Conservation (phyloP, 495 filamentous ascomycete genomes). For the Talaromyces thailandensis region DNA sequence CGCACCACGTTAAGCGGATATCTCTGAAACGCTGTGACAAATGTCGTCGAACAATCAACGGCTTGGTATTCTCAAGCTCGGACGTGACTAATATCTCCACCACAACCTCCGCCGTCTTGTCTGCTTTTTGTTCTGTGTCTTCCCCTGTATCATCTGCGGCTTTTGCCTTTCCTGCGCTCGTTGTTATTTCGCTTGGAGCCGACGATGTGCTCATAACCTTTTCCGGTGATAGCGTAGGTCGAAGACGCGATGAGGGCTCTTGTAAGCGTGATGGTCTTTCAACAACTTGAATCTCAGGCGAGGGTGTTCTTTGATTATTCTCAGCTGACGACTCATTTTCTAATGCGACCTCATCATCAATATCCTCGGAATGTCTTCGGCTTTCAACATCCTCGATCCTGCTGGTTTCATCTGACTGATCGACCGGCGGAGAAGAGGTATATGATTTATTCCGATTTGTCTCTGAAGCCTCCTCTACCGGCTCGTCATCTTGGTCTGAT, state of each 20-base stretch:
- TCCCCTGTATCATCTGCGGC: not conserved
- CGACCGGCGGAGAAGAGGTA: not conserved
- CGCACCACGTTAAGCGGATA: conserved; percentile 59
- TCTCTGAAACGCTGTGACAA: conserved; percentile 56
- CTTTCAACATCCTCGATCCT: not conserved
- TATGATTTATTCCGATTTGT: not conserved
- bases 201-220: not conserved
- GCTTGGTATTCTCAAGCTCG: conserved; percentile 47
- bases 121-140: not conserved
- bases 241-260: not conserved
- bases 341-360: not conserved
- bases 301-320: not conserved
- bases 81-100: conserved; percentile 68
- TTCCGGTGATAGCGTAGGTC: not conserved
- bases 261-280: not conserved
- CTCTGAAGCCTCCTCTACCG: conserved; percentile 9
- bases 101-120: conserved; percentile 31
- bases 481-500: conserved; percentile 7
- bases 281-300: not conserved
- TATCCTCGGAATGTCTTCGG: not conserved
- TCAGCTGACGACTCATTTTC: not conserved
- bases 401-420: not conserved
- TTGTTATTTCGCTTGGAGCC: not conserved
- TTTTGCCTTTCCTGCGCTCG: not conserved
- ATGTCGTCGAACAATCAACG: conserved; percentile 59